Conservation (phyloP, 139 green algal genomes). For the Tetradesmus lagerheimii region DNA sequence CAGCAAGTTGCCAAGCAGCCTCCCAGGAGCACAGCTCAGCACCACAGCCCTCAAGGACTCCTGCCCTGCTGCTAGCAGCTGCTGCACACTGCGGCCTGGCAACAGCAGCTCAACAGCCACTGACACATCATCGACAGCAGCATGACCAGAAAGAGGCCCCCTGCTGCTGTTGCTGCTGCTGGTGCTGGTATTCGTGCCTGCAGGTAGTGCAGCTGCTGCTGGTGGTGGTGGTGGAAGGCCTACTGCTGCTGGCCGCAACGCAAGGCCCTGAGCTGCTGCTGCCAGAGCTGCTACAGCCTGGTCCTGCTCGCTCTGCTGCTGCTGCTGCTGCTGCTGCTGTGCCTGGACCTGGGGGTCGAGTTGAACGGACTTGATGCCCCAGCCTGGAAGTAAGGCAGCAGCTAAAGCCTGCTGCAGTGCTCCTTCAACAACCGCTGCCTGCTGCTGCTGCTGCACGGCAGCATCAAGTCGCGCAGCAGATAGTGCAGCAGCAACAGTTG, state of each 20-base stretch:
- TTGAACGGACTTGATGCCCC: too few relatives aligned
- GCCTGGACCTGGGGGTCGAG: too few relatives aligned
- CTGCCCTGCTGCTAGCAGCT: not conserved
- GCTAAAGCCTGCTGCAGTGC: not conserved
- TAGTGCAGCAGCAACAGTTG: not conserved
- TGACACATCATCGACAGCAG: not conserved
- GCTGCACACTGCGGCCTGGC: not conserved
- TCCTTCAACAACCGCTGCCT: not conserved
- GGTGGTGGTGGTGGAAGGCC: not conserved
- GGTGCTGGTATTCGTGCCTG: not conserved
- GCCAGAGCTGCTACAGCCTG: not conserved
- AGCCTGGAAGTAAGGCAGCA: not conserved
- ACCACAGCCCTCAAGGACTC: not conserved
- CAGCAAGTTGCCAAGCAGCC: not conserved
- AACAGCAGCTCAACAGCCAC: slow-evolving; percentile 10
- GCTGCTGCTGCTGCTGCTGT: not conserved
- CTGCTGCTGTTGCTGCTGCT: not conserved
- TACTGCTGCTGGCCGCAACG: not conserved
- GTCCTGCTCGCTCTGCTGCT: not conserved
- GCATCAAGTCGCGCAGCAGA: not conserved
- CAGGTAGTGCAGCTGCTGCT: not conserved
- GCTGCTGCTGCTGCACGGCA: not conserved
- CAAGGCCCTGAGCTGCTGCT: not conserved
- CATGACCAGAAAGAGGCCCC: not conserved
- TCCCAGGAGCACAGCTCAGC: not conserved